Evolutionary conservation across 208 protist genomes (phyloP), one percentile per base, ranked within the genome.

Genomic region (Herpetomonas tarakana): DNA sequence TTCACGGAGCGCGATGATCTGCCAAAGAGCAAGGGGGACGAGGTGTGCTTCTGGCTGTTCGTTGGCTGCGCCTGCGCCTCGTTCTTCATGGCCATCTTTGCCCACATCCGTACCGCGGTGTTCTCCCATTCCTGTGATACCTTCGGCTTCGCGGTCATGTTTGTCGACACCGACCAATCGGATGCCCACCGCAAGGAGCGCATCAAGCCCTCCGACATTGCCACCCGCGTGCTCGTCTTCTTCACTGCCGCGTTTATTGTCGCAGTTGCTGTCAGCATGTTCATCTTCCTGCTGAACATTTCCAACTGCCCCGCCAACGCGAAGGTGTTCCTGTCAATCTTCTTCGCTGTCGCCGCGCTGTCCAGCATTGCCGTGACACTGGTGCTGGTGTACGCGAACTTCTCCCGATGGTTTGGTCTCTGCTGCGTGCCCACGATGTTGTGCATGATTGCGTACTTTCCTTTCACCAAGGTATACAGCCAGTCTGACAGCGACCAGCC

Each of bases 91-190:
- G 74, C 71, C 24, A 76, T 84, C 25, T 87, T 84, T 49, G 64
- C 85, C 9, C 78, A 78, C 50, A 52, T 81, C 28, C 76, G 77
- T 4, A 80, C 85, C 19, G 71, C 62, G 18, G 30, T 82, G 3
- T 85, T 81, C 49, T 64, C 72, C 12, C 82, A 86, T 60, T 93
- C 86, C 21, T 93, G 83, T 63, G 83, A 82, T 52, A 67, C 52
- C 31, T 78, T 79, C 22, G 83, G 86, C 25, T 93, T 93, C 60
- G 86, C 86, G 7, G 58, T 82, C 24, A 68, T 74, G 53, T 70
- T 65, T 14, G 71, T 52, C 25, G 68, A 69, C 25, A 47, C 50
- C n/a, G 54, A 26, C 6, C 29, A 58, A 2, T 50, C 6, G 0
- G 39, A 64, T 26, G 24, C 30, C 26, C 54, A 39, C 12, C 26